Base-by-base conservation (phyloP, 2,329 filamentous ascomycete species). In the Fusarium verticillioides region DNA sequence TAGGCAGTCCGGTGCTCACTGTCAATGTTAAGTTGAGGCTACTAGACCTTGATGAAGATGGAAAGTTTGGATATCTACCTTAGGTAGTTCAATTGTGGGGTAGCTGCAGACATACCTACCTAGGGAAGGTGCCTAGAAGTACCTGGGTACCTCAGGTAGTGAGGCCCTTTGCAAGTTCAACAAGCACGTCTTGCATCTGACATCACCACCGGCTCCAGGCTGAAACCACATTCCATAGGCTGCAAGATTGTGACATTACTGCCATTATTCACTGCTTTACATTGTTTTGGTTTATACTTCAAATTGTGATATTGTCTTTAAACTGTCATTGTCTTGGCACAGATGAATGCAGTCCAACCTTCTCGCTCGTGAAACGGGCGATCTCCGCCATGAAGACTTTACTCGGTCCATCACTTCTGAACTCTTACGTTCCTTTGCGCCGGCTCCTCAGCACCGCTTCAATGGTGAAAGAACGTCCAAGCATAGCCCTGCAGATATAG, bases 331-430 rank as follows among this genome's bases (percentile, higher is more conserved):
- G 23, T n/a, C 19, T 39, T 40, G 63, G 44, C 44, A 28, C 78
- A 78, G 73, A 84, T 84, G 83, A 81, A 91, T 92, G 90, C 86
- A 96, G 94, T 91, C 89, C 80, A 90, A 92, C 81, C 86, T 97
- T 69, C 87, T 96, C 82, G 90, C 93, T 81, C 91, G 94, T 83
- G 91, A 93, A 80, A 87, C 91, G 70, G 94, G 94, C 83, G 88
- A 88, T 78, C 82, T 94, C 67, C 84, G 86, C 73, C 89, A 91
- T 54, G 87, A 89, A 75, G 86, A 86, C 52, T 89, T 97, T 75
- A 88, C 91, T 76, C 87, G 89, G 73, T 87, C 89, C 23, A 88
- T 93, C 77, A 91, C 90, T 28, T 88, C 90, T 19, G 87, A 88
- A 39, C 88, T 95, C 66, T 83, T 95, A 50, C 89, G 88, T 72